Conservation (phyloP, 306 rosid species). For the Casuarina cunninghamiana region DNA sequence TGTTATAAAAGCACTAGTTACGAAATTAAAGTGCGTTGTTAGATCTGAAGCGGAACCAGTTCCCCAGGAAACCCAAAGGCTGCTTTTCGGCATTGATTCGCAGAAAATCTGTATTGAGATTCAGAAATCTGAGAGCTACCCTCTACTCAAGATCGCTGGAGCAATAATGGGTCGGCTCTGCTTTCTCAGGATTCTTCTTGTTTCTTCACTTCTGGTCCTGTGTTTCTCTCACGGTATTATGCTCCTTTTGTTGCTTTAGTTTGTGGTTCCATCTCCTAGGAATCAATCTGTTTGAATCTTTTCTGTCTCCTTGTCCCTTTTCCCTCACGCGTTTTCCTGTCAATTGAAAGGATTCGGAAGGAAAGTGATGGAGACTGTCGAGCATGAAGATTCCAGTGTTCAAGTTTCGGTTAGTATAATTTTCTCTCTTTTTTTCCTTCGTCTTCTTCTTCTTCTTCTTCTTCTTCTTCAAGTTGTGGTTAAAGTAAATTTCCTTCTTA, state of each 20-base stretch:
- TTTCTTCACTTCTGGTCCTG: slow-evolving; percentile 51
- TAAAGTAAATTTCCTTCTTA: slow-evolving; percentile 9
- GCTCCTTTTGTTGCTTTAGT: too few relatives aligned
- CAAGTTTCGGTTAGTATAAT: slow-evolving; percentile 26
- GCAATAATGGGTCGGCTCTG: slow-evolving; percentile 50
- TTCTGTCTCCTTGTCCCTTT: background rate
- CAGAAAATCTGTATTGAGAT: background rate
- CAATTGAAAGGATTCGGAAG: slow-evolving; percentile 52
- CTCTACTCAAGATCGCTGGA: slow-evolving; percentile 21
- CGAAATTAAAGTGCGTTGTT: slow-evolving; percentile 25
- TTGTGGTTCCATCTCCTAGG: background rate
- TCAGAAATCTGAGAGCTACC: slow-evolving; percentile 28
- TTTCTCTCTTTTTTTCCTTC: too few relatives aligned
- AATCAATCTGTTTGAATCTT: background rate
- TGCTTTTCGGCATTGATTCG: background rate
- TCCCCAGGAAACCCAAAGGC: slow-evolving; percentile 28
- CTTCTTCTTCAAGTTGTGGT: background rate
- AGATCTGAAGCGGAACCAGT: slow-evolving; percentile 42
- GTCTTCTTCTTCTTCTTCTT: background rate
- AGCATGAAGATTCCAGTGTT: slow-evolving; percentile 18
- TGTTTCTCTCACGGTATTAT: slow-evolving; percentile 47
- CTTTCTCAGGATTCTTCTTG: slow-evolving; percentile 45
- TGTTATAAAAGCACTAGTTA: background rate
- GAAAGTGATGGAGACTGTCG: slow-evolving; percentile 33
- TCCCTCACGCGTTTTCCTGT: slow-evolving; percentile 6